Evolutionary conservation across 257 asterid genomes (phyloP), one percentile per base, ranked within the genome.

Genomic region (Anisodus tanguticus): DNA sequence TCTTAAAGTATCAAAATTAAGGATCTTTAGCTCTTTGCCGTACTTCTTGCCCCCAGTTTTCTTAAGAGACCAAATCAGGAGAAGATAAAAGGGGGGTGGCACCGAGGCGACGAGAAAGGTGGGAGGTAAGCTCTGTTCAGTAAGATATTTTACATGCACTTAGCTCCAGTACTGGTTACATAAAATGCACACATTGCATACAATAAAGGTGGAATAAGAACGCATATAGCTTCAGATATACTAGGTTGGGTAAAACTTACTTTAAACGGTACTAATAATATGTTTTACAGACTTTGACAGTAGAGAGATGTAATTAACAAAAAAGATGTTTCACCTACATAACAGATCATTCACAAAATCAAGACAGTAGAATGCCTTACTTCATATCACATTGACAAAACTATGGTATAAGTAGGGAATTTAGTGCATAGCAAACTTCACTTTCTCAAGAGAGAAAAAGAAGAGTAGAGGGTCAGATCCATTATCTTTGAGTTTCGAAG

Each of bases 1-100:
- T n/a, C n/a, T 10, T 11, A 55, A 1, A 72, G n/a, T 43, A 72
- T 72, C 80, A 72, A 72, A n/a, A 72, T 19, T 47, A 72, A 72
- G 80, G 41, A 19, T 72, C 35, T 5, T 19, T 11, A 19, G 39
- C 59, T 5, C 15, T 53, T 53, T 53, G 58, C 58, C 59, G 19
- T 47, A 72, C 1, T 47, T 72, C 39, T 47, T 47, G 41, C 80
- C 45, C 0, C 6, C 57, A n/a, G 1, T 71, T 0, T 4, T 43
- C 79, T 71, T 2, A 71, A 71, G 37, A 43, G n/a, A 43, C 15
- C 5, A 43, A 41, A 45, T 70, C 10, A 71, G 79, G 10, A 19
- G 57, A n/a, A 43, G 11, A n/a, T 70, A 70, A 8, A 3, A 0
- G 2, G 22, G 15, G 15, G 17, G 59, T 1, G 31, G 54, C 54